Evolutionary conservation across 306 rosid species (phyloP).

Genomic region (Castanea crenata): DNA sequence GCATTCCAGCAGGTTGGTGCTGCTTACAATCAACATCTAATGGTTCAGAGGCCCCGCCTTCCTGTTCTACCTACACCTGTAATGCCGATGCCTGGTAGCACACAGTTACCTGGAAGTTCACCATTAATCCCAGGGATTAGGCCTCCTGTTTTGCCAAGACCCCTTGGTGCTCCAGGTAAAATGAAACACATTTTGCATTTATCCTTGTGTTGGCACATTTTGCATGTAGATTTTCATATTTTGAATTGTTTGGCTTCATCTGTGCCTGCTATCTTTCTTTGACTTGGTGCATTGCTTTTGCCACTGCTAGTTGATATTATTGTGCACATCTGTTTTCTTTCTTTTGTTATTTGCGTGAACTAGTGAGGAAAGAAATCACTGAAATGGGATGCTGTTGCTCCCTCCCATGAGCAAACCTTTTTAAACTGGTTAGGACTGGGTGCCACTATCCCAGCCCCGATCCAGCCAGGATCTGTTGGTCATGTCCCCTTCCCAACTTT

Average conservation of each 20-base stretch:
- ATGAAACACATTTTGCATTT: not conserved
- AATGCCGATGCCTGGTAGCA: conserved; percentile 13
- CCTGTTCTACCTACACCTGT: conserved; percentile 77
- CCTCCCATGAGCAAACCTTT: too few species aligned
- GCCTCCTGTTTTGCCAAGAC: conserved; percentile 86
- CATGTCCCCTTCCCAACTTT: not conserved
- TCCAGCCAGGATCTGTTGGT: too few species aligned
- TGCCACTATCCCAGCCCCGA: too few species aligned
- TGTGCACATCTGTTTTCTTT: not conserved
- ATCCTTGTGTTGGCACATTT: not conserved
- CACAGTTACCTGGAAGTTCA: conserved; percentile 42
- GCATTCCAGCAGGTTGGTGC: conserved; percentile 91
- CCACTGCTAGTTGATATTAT: not conserved
- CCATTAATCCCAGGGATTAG: conserved; percentile 73
- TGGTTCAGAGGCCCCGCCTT: conserved; percentile 74
- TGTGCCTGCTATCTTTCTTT: not conserved
- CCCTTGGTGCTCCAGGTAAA: conserved; percentile 72
- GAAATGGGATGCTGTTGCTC: too few species aligned
- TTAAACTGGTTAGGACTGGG: too few species aligned
- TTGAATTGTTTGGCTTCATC: not conserved
- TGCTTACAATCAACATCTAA: conserved; percentile 73
- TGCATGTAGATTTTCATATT: not conserved
- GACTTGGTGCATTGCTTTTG: not conserved
- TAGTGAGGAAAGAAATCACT: too few species aligned
- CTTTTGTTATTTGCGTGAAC: not conserved